Evolutionary conservation across 805 yeast genomes (phyloP), one percentile per base, ranked within the genome.

Genomic region (Metschnikowia cubensis): DNA sequence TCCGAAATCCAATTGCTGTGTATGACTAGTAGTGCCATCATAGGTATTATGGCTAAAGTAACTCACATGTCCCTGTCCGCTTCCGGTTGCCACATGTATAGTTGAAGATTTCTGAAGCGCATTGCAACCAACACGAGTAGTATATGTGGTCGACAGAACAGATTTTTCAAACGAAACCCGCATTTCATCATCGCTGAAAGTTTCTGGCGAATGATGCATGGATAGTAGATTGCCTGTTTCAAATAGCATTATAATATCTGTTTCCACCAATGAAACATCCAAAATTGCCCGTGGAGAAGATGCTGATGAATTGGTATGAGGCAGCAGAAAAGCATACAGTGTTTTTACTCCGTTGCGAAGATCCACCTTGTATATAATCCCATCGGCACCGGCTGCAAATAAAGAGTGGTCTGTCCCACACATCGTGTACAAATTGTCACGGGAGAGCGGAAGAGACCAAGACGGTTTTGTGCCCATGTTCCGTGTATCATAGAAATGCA

Each of bases 381-480:
- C 61, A 31, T 56, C 58, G 13, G 59, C 61, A 10, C 61, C 61
- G 15, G 48, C 59, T 32, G 51, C 36, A 29, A 40, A 52, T 4
- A 57, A 35, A 22, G 46, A 33, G 21, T 37, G 18, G 10, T 25
- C 56, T 33, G 39, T 49, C 43, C 40, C 56, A 18, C 59, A 54
- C 46, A 57, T 25, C 17, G 57, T 44, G 42, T 52, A 57, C 36
- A 57, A 29, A 38, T 56, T 56, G 46, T 57, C 61, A 5, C 48
- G 39, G 21, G 56, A 50, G 14, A 54, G 25, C 18, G 45, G 40
- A 7, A 39, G 21, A 10, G 55, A 49, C 52, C 55, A 54, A 21
- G 41, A 47, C 6, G 59, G 59, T 14, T 22, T 35, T n/a, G 39
- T 25, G 3, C 41, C 14, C 25, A 32, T 25, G 8, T 39, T 7